Conservation (phyloP, 352 stramenopile genomes). For the Globisporangium parvum region DNA sequence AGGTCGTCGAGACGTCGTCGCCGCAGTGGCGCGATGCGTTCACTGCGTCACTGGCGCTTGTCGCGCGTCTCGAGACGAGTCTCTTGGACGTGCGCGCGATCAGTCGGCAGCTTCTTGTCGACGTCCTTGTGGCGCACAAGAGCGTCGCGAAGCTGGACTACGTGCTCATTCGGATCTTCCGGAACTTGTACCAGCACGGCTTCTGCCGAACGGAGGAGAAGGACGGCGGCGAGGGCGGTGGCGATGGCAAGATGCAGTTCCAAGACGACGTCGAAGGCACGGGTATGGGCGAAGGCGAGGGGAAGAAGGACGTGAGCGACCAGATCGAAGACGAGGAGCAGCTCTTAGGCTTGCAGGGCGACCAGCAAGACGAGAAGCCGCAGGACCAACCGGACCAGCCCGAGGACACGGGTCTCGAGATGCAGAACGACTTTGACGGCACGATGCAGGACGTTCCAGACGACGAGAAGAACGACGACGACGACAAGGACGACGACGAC, state of each 20-base stretch:
- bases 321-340: constrained; percentile 99
- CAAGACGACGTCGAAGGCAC: constrained; percentile 98
- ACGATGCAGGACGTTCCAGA: constrained; percentile 97
- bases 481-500: constrained; percentile 83
- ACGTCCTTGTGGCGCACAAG: constrained; percentile 84
- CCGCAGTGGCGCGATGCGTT: constrained; percentile 28
- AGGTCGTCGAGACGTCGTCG: constrained; percentile 22
- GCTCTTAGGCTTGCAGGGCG: constrained; percentile 96
- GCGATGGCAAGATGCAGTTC: constrained; percentile 91
- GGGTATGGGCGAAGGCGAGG: constrained; percentile 99
- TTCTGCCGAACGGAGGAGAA: constrained; percentile 91
- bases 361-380: constrained; percentile 81
- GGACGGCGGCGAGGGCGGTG: constrained; percentile 85
- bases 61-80: constrained; percentile 59
- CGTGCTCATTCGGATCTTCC: constrained; percentile 94
- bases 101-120: constrained; percentile 70
- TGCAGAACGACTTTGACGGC: constrained; percentile 99
- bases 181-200: constrained; percentile 94
- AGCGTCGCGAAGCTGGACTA: constrained; percentile 94
- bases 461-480: constrained; percentile 84
- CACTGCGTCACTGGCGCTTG: constrained; percentile 34
- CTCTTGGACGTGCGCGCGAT: constrained; percentile 65
- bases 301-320: constrained; percentile 98
- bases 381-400: constrained; percentile 87
- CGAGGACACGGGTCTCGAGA: constrained; percentile 98